These are phyloP conservation scores for Dactylonectria estremocensis DNA, from an alignment of 2,329 filamentous ascomycete species.

Conservation along the genomic window DNA sequence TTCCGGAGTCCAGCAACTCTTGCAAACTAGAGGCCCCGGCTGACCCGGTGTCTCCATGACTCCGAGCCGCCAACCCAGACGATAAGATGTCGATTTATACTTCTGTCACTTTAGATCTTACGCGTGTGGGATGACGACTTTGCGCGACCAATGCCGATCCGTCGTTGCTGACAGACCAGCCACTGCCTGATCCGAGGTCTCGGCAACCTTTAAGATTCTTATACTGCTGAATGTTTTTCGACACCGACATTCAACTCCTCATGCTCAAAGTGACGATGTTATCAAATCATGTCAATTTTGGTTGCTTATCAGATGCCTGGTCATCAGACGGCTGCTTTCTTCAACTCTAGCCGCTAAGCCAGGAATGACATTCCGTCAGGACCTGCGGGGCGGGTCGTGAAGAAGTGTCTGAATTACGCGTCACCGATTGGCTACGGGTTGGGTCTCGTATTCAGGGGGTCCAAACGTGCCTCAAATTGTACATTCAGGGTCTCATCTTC, in stretches of 20 bases:
- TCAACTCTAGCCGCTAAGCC: not conserved
- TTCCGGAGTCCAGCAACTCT: not conserved
- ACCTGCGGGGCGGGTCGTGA: slow-evolving; percentile 12
- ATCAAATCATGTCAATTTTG: not conserved
- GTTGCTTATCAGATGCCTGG: not conserved
- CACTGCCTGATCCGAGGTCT: not conserved
- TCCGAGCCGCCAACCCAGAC: not conserved
- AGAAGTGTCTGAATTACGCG: not conserved
- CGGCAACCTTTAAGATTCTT: not conserved
- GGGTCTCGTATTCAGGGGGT: slow-evolving; percentile 22
- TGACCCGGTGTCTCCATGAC: not conserved
- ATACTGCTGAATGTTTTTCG: not conserved
- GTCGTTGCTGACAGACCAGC: not conserved
- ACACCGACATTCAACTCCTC: not conserved
- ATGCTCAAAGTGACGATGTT: not conserved
- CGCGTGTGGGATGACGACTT: not conserved
- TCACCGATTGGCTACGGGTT: slow-evolving; percentile 9
- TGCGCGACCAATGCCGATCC: not conserved
- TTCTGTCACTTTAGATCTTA: not conserved
- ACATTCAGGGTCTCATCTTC: slow-evolving; percentile 14
- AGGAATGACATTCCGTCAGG: slow-evolving; percentile 10
- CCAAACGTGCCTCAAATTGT: slow-evolving; percentile 7
- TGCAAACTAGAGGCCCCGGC: not conserved
- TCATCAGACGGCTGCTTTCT: not conserved
- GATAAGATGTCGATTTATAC: not conserved